These are phyloP conservation scores for Calonectria henricotiae DNA, from an alignment of 2,329 filamentous ascomycete genomes.

Conservation along the genomic window DNA sequence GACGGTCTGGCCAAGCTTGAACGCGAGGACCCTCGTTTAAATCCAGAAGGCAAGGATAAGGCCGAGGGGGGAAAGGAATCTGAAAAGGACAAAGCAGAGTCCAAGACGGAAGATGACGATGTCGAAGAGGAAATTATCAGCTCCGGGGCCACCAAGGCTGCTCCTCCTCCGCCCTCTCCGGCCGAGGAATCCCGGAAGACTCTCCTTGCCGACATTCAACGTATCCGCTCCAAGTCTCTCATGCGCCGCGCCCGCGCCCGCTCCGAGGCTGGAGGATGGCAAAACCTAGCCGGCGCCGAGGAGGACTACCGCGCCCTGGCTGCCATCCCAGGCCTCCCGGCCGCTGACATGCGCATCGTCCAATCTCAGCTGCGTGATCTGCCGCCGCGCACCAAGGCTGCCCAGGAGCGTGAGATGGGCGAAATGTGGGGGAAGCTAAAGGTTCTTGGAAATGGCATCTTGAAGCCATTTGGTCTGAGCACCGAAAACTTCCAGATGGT, in stretches of 20 bases:
- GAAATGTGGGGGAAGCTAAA: conserved; percentile 99
- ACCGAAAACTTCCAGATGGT: conserved; percentile 97
- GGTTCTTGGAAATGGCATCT: conserved; percentile 89
- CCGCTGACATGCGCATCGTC: conserved; percentile 79
- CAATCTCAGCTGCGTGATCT: conserved; percentile 76
- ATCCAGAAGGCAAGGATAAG: conserved; percentile 41
- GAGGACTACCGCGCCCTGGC: conserved; percentile 84
- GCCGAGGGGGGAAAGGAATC: conserved; percentile 65
- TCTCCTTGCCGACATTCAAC: conserved; percentile 74
- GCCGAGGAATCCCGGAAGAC: conserved; percentile 42
- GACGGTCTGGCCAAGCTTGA: conserved; percentile 79
- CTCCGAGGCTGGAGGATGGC: conserved; percentile 83
- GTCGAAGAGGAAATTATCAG: conserved; percentile 75
- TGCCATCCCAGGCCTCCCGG: conserved; percentile 70
- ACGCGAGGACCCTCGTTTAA: conserved; percentile 56
- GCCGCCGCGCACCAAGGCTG: conserved; percentile 80
- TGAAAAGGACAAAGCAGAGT: conserved; percentile 54
- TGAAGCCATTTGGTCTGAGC: conserved; percentile 94
- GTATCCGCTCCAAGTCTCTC: conserved; percentile 87
- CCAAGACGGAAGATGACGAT: conserved; percentile 63
- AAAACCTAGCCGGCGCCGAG: conserved; percentile 82
- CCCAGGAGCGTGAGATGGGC: conserved; percentile 89
- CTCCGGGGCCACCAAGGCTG: conserved; percentile 70
- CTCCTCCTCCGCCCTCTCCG: conserved; percentile 54
- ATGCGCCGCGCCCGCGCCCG: conserved; percentile 84